phyloP scores from a whole-genome alignment of 805 yeast genomes.

The Saccharomycopsis oosterbeekiorum region DNA sequence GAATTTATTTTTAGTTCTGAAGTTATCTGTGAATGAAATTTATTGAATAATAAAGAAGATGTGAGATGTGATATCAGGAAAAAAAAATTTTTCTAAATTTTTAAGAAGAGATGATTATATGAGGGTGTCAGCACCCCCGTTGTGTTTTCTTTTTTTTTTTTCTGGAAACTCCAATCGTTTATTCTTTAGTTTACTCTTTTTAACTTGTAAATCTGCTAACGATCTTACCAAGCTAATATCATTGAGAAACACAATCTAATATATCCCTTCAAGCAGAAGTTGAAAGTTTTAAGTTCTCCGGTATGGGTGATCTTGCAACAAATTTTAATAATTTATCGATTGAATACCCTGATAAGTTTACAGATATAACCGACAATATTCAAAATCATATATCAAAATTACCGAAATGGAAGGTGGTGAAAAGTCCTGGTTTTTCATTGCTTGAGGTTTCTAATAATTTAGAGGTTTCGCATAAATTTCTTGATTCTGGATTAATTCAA shows the following conservation, averaged over 20 bases:
- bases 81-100: background rate
- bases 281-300: background rate
- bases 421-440: slow-evolving; percentile 51
- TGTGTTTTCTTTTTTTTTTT: background rate
- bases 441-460: slow-evolving; percentile 83
- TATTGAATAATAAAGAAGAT: background rate
- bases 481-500: slow-evolving; percentile 69
- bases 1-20: background rate
- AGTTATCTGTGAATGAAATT: no score
- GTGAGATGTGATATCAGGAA: background rate
- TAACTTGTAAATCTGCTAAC: no score
- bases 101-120: background rate
- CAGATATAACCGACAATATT: slow-evolving; percentile 51
- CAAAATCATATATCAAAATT: slow-evolving; percentile 31
- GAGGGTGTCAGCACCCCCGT: background rate
- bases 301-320: background rate
- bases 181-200: no score
- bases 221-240: no score
- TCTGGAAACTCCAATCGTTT: background rate
- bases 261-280: no score
- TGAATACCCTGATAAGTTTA: slow-evolving; percentile 19
- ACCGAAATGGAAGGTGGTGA: slow-evolving; percentile 46
- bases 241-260: no score
- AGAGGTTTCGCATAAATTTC: slow-evolving; percentile 58
- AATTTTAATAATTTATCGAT: background rate